Evolutionary conservation across 352 stramenopile species (phyloP), one percentile per base, ranked within the genome.

Genomic region (Phytopythium litorale): DNA sequence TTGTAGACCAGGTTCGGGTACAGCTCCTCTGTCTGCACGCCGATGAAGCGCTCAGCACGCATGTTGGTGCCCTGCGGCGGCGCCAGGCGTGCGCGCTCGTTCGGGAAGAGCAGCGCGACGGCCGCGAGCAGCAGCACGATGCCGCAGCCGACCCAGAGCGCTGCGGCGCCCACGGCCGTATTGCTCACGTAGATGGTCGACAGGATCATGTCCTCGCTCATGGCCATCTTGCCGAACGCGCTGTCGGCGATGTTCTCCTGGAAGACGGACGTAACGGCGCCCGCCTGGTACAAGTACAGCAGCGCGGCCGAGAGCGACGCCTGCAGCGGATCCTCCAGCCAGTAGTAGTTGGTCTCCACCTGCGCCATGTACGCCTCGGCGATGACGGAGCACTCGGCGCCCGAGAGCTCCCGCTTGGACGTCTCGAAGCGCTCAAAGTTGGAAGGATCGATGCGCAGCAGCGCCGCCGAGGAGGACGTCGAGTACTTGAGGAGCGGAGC

Each of bases 1-100:
- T 78, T 81, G 70, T 81, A 78, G 28, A 81, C 67, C 32, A 81
- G 60, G 46, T 81, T 81, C 33, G 73, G 73, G 43, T 81, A 81
- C 48, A 78, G 40, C 21, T 81, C 70, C 46, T 81, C 73, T 1
- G 73, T 81, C 30, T 78, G 73, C 45, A 81, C 71, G 46, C 60
- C 67, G 37, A 81, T 64, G 56, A 78, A 81, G 6, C 71, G 73
- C 53, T 78, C 73, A 15, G 70, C 73, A 21, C 67, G 70, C 23
- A 58, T 57, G 42, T 70, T 74, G 58, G 59, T 57, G 28, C 68
- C 68, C 52, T 50, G 59, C 37, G 62, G 69, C 6, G 64, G 68
- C 25, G 23, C 58, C 13, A 75, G 43, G 1, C 71, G 65, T 42
- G 69, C 65, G 50, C 68, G 67, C 38, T 72, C 71, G 43, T 75